Evolutionary conservation across 2,329 filamentous ascomycete species (phyloP).

Genomic region (Onygenales sp.): DNA sequence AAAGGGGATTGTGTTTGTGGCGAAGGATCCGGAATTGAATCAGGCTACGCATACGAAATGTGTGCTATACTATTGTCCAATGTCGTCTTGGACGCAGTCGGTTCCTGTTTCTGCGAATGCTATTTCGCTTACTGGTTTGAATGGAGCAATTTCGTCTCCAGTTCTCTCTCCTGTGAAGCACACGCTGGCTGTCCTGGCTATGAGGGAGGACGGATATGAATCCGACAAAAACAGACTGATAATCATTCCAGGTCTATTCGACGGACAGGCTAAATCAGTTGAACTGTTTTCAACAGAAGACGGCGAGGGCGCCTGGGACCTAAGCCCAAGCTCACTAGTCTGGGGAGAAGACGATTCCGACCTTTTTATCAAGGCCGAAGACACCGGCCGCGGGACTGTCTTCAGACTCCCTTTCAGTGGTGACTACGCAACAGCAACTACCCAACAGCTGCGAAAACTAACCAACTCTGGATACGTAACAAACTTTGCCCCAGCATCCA

Average conservation of each 20-base stretch:
- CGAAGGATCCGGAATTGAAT: constrained; percentile 36
- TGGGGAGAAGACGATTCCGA: constrained; percentile 34
- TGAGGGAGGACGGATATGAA: constrained; percentile 38
- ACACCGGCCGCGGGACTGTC: constrained; percentile 32
- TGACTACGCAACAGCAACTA: constrained; percentile 20
- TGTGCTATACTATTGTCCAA: constrained; percentile 36
- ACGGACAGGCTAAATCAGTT: constrained; percentile 12
- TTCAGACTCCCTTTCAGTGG: constrained; percentile 21
- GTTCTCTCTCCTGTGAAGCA: constrained; percentile 36
- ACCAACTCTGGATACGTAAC: constrained; percentile 33
- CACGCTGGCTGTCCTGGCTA: constrained; percentile 34
- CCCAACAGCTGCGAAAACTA: constrained; percentile 25
- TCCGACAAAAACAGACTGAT: constrained; percentile 36
- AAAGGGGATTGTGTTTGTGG: constrained; percentile 36
- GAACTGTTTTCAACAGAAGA: constrained; percentile 30
- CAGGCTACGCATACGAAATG: constrained; percentile 39
- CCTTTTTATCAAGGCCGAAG: constrained; percentile 32
- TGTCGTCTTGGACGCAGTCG: constrained; percentile 33
- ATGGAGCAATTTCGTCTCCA: constrained; percentile 37
- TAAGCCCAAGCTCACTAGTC: constrained; percentile 31
- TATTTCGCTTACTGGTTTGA: constrained; percentile 15
- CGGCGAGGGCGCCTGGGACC: constrained; percentile 31
- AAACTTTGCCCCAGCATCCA: constrained; percentile 26
- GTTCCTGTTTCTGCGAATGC: constrained; percentile 23
- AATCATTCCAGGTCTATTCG: constrained; percentile 32